phyloP scores from a whole-genome alignment of 2,329 filamentous ascomycete species.

The Chaetomiaceae sp. region DNA sequence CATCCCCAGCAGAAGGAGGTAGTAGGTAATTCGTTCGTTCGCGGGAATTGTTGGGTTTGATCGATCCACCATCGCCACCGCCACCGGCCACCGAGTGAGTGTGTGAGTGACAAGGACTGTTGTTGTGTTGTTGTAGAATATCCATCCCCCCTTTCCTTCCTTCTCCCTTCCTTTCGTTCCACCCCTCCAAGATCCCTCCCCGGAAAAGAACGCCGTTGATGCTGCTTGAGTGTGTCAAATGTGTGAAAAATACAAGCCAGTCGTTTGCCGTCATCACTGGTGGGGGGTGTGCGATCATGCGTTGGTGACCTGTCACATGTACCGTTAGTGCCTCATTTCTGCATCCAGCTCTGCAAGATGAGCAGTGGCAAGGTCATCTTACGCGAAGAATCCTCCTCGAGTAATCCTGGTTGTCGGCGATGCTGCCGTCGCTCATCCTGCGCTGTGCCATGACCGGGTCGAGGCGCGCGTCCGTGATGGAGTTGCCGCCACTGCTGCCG shows the following conservation, averaged over 20 bases:
- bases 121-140: too few relatives aligned
- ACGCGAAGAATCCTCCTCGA: slow-evolving; percentile 94
- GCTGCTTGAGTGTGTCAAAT: slow-evolving; percentile 31
- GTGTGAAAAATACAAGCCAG: slow-evolving; percentile 33
- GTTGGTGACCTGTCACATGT: slow-evolving; percentile 48
- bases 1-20: too few relatives aligned
- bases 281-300: slow-evolving; percentile 44
- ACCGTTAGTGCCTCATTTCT: slow-evolving; percentile 5
- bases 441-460: slow-evolving; percentile 80
- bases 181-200: slow-evolving; percentile 15
- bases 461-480: slow-evolving; percentile 75
- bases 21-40: too few relatives aligned
- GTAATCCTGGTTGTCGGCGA: slow-evolving; percentile 95
- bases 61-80: slow-evolving; percentile 13
- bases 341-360: too few relatives aligned
- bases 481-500: slow-evolving; percentile 56
- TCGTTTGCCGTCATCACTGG: slow-evolving; percentile 35
- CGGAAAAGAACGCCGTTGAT: slow-evolving; percentile 36
- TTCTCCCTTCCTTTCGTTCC: too few relatives aligned
- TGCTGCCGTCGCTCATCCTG: slow-evolving; percentile 88
- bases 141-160: slow-evolving; percentile 13
- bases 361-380: slow-evolving; percentile 28
- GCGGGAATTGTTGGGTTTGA: too few relatives aligned
- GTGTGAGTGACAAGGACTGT: slow-evolving; percentile 17
- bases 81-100: too few relatives aligned